phyloP scores from a whole-genome alignment of 108 stramenopile species.

The Cyclotella distinguenda region DNA sequence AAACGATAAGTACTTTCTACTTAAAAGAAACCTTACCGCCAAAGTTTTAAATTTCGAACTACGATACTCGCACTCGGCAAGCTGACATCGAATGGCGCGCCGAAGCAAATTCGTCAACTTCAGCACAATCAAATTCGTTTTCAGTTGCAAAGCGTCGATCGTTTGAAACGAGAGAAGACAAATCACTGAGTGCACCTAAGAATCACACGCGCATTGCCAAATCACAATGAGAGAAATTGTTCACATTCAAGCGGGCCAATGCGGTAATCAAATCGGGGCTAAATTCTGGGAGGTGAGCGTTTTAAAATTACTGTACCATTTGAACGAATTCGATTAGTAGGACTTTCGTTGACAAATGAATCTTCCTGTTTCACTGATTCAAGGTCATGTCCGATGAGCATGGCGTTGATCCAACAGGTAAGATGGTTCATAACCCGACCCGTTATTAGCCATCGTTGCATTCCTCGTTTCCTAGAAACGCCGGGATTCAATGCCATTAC shows the following conservation, averaged over 20 bases:
- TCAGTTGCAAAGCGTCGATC: background rate
- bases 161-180: too few species aligned
- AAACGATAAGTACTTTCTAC: too few species aligned
- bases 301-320: background rate
- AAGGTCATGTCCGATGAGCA: conserved; percentile 92
- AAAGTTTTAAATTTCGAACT: too few species aligned
- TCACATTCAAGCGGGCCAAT: conserved; percentile 85
- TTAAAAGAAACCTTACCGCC: too few species aligned
- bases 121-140: background rate
- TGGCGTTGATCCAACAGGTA: conserved; percentile 69
- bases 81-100: too few species aligned
- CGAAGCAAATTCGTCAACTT: too few species aligned
- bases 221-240: conserved; percentile 79
- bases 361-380: background rate
- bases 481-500: too few species aligned
- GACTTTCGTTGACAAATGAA: background rate
- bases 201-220: background rate
- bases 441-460: too few species aligned
- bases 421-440: too few species aligned
- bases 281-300: conserved; percentile 69
- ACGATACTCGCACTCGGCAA: too few species aligned
- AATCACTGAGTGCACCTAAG: too few species aligned
- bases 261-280: conserved; percentile 79
- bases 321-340: background rate
- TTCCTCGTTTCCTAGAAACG: too few species aligned